These are phyloP conservation scores for Hippophae gyantsensis DNA, from an alignment of 306 rosid genomes.

Conservation along the genomic window DNA sequence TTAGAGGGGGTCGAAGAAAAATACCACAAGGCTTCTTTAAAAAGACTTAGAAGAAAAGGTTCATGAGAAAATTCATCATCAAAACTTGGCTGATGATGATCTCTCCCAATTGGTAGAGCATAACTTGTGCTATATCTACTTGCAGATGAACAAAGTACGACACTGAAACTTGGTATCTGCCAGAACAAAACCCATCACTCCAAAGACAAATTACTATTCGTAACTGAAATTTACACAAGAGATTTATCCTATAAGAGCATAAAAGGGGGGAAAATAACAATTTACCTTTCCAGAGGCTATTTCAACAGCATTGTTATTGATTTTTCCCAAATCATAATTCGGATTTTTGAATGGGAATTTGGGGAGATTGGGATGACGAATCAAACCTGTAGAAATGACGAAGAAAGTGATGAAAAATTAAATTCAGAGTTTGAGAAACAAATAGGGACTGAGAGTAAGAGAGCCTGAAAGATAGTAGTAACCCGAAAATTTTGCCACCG, in stretches of 20 bases:
- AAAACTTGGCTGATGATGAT: slow-evolving; percentile 27
- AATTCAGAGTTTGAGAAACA: not conserved
- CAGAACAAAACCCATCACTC: slow-evolving; percentile 9
- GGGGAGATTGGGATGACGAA: slow-evolving; percentile 24
- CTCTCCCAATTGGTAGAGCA: slow-evolving; percentile 28
- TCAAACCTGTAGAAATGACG: slow-evolving; percentile 22
- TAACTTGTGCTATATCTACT: slow-evolving; percentile 21
- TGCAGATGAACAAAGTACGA: slow-evolving; percentile 11
- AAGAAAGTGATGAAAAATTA: not conserved
- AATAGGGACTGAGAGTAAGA: not conserved
- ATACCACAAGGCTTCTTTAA: slow-evolving; percentile 55
- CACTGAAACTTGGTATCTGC: slow-evolving; percentile 26
- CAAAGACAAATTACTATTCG: slow-evolving; percentile 3
- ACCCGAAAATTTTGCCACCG: slow-evolving; percentile 31
- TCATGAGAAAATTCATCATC: slow-evolving; percentile 43
- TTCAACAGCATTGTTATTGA: slow-evolving; percentile 21
- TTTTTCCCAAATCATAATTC: slow-evolving; percentile 5
- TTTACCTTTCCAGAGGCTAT: slow-evolving; percentile 28
- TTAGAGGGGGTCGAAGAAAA: not conserved
- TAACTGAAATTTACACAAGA: slow-evolving; percentile 1
- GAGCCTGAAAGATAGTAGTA: not conserved
- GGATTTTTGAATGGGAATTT: slow-evolving; percentile 27
- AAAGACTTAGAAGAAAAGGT: slow-evolving; percentile 42
- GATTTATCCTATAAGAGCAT: not conserved
- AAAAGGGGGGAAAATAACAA: slow-evolving; percentile 1